Evolutionary conservation across 371 early-diverging fungal species (phyloP), one percentile per base, ranked within the genome.

Genomic region (Entomophthora muscae): DNA sequence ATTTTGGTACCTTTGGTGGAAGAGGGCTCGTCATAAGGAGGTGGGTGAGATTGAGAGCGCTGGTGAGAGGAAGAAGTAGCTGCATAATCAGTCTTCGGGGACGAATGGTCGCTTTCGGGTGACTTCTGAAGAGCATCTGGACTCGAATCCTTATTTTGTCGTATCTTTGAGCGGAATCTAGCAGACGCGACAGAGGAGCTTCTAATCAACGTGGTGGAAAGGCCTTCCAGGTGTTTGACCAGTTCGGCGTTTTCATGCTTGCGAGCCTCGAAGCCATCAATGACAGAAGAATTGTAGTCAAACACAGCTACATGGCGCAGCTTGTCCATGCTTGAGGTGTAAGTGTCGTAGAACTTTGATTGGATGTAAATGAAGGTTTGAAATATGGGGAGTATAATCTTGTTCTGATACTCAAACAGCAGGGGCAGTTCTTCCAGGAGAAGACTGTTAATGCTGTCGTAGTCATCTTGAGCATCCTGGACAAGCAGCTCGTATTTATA

Each of bases 41-140:
- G n/a, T 27, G 63, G 63, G 21, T 52, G 33, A 10, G 63, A 63
- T 2, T 26, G 21, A 53, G 63, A 63, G 2, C 63, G 53, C n/a
- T 51, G 52, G 31, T 63, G 63, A 54, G 33, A 30, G 13, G 33
- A 24, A 22, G 24, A 23, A 10, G 1, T 33, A 28, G 42, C 29
- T 52, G 33, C 17, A 2, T 52, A 23, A 61, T 61, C 26, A 21
- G 32, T 32, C 3, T 42, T 26, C 17, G 27, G 7, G 3, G 61
- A 32, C 27, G 27, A 61, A 51, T 42, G 24, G 3, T 17, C 13
- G 2, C 5, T 23, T 57, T 17, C 57, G 7, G 12, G 3, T 28
- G 31, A 57, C 21, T 24, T 27, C n/a, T n/a, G n/a, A 17, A 42
- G 10, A 42, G 5, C 17, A 17, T 42, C 42, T 10, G 5, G 17